Evolutionary conservation across 2,329 filamentous ascomycete species (phyloP).

Genomic region (Trichoderma lentiforme): DNA sequence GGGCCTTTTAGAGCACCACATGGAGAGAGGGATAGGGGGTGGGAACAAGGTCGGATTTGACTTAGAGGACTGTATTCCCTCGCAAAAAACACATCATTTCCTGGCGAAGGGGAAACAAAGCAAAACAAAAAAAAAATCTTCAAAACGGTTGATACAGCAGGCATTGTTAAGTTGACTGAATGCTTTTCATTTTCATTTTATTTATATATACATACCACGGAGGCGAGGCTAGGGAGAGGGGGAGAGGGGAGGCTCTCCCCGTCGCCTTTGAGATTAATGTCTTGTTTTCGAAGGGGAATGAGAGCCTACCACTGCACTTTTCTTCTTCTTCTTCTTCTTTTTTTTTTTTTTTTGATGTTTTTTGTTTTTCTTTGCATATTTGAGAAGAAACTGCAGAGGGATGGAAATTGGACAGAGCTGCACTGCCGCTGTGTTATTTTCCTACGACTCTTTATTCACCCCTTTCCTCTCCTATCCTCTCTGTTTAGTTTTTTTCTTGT

Average conservation of each 20-base stretch:
- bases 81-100: background rate
- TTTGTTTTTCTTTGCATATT: background rate
- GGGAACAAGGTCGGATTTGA: background rate
- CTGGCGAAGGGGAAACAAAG: background rate
- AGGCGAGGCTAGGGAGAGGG: background rate
- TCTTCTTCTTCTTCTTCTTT: background rate
- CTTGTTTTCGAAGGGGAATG: conserved; percentile 1
- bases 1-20: background rate
- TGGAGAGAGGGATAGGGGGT: background rate
- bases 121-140: background rate
- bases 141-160: conserved; percentile 11
- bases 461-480: background rate
- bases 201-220: background rate
- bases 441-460: background rate
- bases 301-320: background rate
- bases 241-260: background rate
- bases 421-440: background rate
- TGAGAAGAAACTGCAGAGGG: background rate
- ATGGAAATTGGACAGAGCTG: background rate
- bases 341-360: background rate
- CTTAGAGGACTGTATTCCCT: background rate
- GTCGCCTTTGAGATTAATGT: conserved; percentile 5
- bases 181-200: background rate
- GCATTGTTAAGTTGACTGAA: conserved; percentile 10
- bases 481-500: background rate